phyloP scores from a whole-genome alignment of 1,284 basidiomycete species.

The Leccinum angustisporum region DNA sequence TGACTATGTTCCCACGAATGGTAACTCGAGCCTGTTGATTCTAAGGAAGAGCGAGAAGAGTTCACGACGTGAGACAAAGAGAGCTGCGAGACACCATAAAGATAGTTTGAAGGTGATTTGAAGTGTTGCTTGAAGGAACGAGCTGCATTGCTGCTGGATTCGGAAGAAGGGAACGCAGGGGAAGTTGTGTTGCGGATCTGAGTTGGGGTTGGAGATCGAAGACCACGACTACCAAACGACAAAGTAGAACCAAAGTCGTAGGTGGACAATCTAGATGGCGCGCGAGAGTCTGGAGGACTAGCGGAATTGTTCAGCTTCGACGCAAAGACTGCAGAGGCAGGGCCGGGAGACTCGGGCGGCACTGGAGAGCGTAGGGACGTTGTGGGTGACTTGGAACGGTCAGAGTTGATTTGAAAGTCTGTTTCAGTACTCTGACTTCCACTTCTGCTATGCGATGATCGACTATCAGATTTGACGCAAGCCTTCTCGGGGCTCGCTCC shows the following conservation, averaged over 20 bases:
- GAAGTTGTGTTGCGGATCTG: slow-evolving; percentile 55
- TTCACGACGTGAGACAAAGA: slow-evolving; percentile 66
- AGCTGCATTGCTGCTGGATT: slow-evolving; percentile 34
- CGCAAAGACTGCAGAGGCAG: slow-evolving; percentile 19
- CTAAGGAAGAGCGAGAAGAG: slow-evolving; percentile 74
- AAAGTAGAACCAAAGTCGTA: slow-evolving; percentile 52
- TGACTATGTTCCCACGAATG: slow-evolving; percentile 71
- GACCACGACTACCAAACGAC: slow-evolving; percentile 40
- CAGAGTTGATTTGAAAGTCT: slow-evolving; percentile 39
- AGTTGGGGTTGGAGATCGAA: slow-evolving; percentile 66
- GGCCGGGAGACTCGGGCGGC: slow-evolving; percentile 55
- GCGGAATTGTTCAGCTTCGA: slow-evolving; percentile 27
- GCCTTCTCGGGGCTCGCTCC: slow-evolving; percentile 34
- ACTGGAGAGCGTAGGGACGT: slow-evolving; percentile 55
- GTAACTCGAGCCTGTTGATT: slow-evolving; percentile 78
- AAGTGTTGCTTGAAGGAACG: slow-evolving; percentile 57
- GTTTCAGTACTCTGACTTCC: slow-evolving; percentile 57
- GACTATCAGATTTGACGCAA: slow-evolving; percentile 33
- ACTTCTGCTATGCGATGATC: slow-evolving; percentile 52
- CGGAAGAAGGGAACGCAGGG: slow-evolving; percentile 43
- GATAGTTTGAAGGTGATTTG: slow-evolving; percentile 48
- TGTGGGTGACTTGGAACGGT: slow-evolving; percentile 43
- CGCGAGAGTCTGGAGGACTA: slow-evolving; percentile 40
- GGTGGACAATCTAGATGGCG: slow-evolving; percentile 53
- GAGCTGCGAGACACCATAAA: slow-evolving; percentile 52